Base-by-base conservation (phyloP, 1,284 basidiomycete species). In the Anthracocystis panici-leucophaei region DNA sequence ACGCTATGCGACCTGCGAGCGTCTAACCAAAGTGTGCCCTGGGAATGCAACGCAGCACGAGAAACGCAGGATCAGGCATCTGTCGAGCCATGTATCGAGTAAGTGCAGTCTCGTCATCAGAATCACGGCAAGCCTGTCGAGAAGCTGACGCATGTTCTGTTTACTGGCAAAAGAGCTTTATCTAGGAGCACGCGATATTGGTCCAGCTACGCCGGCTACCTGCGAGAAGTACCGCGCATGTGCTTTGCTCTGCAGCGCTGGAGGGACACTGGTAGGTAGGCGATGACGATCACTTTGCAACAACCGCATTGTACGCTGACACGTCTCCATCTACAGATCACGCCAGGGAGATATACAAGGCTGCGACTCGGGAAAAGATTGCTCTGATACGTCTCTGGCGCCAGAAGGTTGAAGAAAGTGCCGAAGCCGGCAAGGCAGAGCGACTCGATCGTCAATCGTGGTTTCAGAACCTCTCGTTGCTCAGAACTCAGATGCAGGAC, bases 141-240 rank as follows among this genome's bases (percentile, higher is more conserved):
- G 12, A 1, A 38, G n/a, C 62, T 64, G 3, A 64, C 14, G 5
- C 20, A 23, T 14, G n/a, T 21, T 51, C 31, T 41, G 2, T 18
- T 31, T 2, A 33, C 21, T 29, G 44, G 2, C 27, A 9, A 44
- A 33, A 71, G 64, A 41, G 68, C 76, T 5, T 31, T 78, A 7
- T 69, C 68, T 9, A 61, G 73, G 16, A 75, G 66, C 51, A 56
- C 57, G 3, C 49, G 66, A n/a, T 52, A 63, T 18, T 78, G 76
- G 76, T 72, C 73, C 4, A 63, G 59, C 56, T 78, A 76, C 41
- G 63, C 73, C 4, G 76, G 76, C 16, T 75, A 78, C 31, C 44
- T 76, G 8, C 56, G 76, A 45, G 73, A 78, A 20, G 42, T 78
- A 3, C 70, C 69, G 5, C 65, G 61, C 14, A 52, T 76, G 51